Evolutionary conservation across 306 rosid species (phyloP).

Genomic region (Malus sylvestris): DNA sequence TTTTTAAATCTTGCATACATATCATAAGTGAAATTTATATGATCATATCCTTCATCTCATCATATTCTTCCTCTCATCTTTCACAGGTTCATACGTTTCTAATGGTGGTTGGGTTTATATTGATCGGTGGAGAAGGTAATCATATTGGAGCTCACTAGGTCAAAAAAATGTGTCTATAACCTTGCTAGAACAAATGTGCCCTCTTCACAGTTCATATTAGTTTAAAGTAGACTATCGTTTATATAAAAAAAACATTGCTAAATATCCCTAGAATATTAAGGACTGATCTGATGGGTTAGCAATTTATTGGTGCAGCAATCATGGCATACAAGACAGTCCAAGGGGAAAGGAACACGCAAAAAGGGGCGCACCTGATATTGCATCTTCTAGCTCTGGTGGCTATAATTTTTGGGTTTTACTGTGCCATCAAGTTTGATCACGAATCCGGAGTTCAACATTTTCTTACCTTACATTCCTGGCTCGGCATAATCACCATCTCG

Average conservation of each 20-base stretch:
- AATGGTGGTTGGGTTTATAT: slow-evolving; percentile 55
- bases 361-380: slow-evolving; percentile 39
- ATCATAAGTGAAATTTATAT: neutral
- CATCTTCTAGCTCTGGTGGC: slow-evolving; percentile 49
- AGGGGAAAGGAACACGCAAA: slow-evolving; percentile 23
- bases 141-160: neutral
- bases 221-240: neutral
- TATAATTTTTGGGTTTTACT: slow-evolving; percentile 40
- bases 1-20: neutral
- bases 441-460: slow-evolving; percentile 15
- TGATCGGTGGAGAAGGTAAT: slow-evolving; percentile 73
- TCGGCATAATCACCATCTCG: slow-evolving; percentile 53
- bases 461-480: slow-evolving; percentile 64
- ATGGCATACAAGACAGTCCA: slow-evolving; percentile 48
- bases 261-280: neutral
- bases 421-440: slow-evolving; percentile 38
- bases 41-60: neutral
- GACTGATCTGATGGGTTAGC: neutral
- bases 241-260: neutral
- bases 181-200: neutral
- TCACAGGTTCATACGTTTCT: slow-evolving; percentile 60
- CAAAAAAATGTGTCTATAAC: neutral
- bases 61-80: neutral
- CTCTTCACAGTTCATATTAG: neutral
- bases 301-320: slow-evolving; percentile 35